phyloP scores from a whole-genome alignment of 1,139 yeast species.

The Blastobotrys buckinghamii region DNA sequence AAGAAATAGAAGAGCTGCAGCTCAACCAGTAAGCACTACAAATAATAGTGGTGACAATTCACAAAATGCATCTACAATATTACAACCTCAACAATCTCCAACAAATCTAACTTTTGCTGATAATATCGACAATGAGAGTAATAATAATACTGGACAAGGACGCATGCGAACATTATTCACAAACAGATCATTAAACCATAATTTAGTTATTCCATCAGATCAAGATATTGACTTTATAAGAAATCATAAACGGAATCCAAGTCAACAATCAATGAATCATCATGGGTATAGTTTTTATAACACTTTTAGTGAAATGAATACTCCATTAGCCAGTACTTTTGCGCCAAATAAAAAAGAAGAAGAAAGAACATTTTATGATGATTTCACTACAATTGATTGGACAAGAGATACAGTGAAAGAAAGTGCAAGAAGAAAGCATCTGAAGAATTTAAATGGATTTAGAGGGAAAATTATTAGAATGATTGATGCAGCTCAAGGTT shows the following conservation, averaged over 20 bases:
- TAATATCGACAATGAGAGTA: no score
- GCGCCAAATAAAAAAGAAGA: background rate
- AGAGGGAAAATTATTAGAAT: slow-evolving; percentile 32
- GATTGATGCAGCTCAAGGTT: slow-evolving; percentile 38
- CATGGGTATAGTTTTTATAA: background rate
- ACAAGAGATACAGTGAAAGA: slow-evolving; percentile 47
- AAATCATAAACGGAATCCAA: slow-evolving; percentile 1
- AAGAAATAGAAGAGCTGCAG: background rate
- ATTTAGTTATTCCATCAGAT: background rate
- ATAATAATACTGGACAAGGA: background rate
- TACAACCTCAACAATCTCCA: background rate
- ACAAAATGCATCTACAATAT: no score
- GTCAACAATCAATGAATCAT: background rate
- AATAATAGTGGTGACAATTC: background rate
- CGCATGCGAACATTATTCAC: background rate
- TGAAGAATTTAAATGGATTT: slow-evolving; percentile 34
- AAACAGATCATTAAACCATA: background rate
- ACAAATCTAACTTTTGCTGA: background rate
- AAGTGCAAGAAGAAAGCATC: slow-evolving; percentile 41
- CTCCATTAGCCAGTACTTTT: background rate
- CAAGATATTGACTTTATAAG: background rate
- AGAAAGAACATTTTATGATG: slow-evolving; percentile 40
- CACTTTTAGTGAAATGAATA: background rate
- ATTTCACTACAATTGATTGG: slow-evolving; percentile 70
- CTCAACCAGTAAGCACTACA: background rate